Conservation (phyloP, 2,329 filamentous ascomycete genomes). For the Zymoseptoria crescenta region DNA sequence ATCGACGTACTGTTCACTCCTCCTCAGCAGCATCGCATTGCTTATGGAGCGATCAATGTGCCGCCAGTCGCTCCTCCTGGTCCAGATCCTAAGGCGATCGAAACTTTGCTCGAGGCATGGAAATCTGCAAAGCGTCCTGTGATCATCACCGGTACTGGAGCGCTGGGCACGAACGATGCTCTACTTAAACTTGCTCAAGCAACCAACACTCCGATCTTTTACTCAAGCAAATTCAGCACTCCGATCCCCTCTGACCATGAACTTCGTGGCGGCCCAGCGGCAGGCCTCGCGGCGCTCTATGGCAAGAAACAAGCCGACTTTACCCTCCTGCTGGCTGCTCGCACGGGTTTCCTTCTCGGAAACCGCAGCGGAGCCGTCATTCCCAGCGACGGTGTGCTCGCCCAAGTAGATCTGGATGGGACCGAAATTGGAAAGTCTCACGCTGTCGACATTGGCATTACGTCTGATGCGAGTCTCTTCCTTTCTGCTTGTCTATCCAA, state of each 20-base stretch:
- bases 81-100: conserved; percentile 32
- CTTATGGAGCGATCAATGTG: conserved; percentile 36
- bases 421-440: conserved; percentile 36
- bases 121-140: conserved; percentile 32
- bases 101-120: conserved; percentile 28
- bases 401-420: conserved; percentile 39
- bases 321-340: conserved; percentile 32
- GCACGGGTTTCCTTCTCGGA: conserved; percentile 14
- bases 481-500: conserved; percentile 15
- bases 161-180: conserved; percentile 19
- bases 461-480: conserved; percentile 34
- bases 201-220: conserved; percentile 36
- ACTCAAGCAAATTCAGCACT: conserved; percentile 32
- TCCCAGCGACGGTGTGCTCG: conserved; percentile 32
- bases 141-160: conserved; percentile 38
- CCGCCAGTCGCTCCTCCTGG: conserved; percentile 30
- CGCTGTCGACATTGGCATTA: conserved; percentile 34
- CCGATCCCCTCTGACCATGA: conserved; percentile 26
- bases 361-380: conserved; percentile 21
- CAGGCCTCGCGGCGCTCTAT: conserved; percentile 28
- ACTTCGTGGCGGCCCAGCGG: conserved; percentile 32
- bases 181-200: conserved; percentile 30
- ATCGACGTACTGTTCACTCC: conserved; percentile 39
- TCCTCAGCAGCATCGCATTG: conserved; percentile 30
- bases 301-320: conserved; percentile 34